A percentile compares a stretch with the other conserved stretches of the same genome.
These are phyloP conservation scores for Pleurotus tuber-regium DNA, from an alignment of 768 basidiomycete genomes.

Conservation along the genomic window DNA sequence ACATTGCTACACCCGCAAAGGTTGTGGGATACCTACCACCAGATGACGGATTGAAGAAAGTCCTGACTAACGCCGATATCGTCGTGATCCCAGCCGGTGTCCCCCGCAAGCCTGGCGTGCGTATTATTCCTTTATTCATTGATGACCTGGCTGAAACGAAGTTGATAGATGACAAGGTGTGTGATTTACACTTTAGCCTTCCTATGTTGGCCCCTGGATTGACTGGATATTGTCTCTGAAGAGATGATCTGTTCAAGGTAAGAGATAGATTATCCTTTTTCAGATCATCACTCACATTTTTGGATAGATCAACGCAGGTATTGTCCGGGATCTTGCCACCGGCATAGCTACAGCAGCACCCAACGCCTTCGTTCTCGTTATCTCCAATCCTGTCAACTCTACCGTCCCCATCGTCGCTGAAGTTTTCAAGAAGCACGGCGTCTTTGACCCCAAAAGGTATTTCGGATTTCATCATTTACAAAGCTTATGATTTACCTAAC, in stretches of 20 bases:
- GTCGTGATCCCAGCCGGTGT: conserved; percentile 97
- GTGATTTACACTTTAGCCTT: conserved; percentile 9
- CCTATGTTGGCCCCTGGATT: conserved; percentile 4
- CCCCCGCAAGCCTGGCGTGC: conserved; percentile 89
- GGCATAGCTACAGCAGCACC: conserved; percentile 83
- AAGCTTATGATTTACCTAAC: not conserved
- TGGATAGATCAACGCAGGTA: conserved; percentile 93
- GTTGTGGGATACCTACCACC: conserved; percentile 78
- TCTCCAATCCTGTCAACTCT: conserved; percentile 99
- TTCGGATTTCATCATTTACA: not conserved
- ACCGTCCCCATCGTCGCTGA: conserved; percentile 97
- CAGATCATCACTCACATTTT: conserved; percentile 8
- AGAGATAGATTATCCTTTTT: conserved; percentile 13
- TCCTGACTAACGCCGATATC: conserved; percentile 81
- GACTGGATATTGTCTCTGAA: conserved; percentile 25
- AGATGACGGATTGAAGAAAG: conserved; percentile 80
- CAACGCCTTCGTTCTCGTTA: conserved; percentile 92
- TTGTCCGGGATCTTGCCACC: conserved; percentile 89
- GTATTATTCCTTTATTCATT: conserved; percentile 25
- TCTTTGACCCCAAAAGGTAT: conserved; percentile 90
- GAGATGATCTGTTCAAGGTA: conserved; percentile 96
- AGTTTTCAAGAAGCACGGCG: conserved; percentile 88
- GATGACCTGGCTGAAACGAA: not conserved
- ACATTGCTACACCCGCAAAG: conserved; percentile 87
- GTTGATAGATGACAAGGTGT: conserved; percentile 8